These are phyloP conservation scores for Saccharomyces uvarum DNA, from an alignment of 1,139 yeast species.

Conservation along the genomic window DNA sequence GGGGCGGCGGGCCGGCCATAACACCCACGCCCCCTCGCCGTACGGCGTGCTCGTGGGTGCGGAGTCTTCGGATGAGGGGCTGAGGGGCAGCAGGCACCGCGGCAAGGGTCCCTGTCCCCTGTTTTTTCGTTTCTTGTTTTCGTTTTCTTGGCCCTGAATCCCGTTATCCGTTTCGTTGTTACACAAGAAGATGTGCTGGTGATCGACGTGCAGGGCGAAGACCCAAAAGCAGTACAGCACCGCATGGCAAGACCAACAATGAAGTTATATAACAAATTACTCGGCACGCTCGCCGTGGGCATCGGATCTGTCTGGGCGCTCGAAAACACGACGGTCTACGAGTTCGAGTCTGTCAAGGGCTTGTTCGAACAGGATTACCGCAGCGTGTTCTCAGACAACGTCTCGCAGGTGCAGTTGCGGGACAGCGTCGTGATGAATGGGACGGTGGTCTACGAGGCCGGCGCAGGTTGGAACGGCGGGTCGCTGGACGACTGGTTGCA, in stretches of 20 bases:
- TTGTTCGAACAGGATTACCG: background rate
- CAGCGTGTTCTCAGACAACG: background rate
- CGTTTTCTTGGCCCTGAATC: background rate
- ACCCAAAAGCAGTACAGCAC: background rate
- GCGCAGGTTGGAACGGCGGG: background rate
- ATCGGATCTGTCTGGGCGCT: background rate
- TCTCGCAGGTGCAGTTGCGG: background rate
- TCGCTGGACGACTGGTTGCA: constrained; percentile 41
- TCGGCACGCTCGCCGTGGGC: background rate
- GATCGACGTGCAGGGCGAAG: background rate
- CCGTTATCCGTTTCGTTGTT: background rate
- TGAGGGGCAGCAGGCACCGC: background rate
- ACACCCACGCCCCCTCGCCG: background rate
- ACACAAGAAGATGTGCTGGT: background rate
- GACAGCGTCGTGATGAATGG: background rate
- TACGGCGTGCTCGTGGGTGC: background rate
- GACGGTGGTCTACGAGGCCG: background rate
- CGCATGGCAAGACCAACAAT: background rate
- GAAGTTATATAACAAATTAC: background rate
- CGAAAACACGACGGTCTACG: background rate
- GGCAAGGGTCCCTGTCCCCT: background rate
- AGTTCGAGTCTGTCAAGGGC: background rate
- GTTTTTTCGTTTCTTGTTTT: background rate
- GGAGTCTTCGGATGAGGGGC: background rate
- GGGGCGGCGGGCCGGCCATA: background rate